phyloP scores from a whole-genome alignment of 345 rosid species.

The Lenwebbia sp. region DNA sequence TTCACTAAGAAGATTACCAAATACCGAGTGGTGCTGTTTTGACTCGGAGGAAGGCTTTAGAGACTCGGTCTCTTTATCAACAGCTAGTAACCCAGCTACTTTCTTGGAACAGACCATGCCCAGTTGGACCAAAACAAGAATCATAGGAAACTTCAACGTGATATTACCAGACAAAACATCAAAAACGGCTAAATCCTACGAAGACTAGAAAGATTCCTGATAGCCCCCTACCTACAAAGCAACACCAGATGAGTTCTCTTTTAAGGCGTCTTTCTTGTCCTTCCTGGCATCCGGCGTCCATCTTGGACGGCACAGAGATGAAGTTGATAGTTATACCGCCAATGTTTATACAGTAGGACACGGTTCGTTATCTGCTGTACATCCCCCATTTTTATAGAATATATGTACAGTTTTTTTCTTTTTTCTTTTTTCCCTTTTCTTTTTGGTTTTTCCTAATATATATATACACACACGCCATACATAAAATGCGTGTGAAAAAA shows the following conservation, averaged over 20 bases:
- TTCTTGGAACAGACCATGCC: neutral
- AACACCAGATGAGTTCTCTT: neutral
- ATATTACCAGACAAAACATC: neutral
- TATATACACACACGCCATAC: neutral
- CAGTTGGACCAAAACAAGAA: neutral
- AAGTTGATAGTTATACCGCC: neutral
- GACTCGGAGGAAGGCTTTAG: neutral
- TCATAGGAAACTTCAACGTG: constrained; percentile 9
- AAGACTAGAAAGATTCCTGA: neutral
- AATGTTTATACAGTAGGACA: neutral
- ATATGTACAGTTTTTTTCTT: too few relatives aligned
- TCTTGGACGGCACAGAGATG: neutral
- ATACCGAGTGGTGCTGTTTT: neutral
- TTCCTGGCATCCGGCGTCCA: neutral
- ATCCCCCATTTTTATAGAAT: too few relatives aligned
- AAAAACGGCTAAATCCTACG: neutral
- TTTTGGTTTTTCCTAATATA: too few relatives aligned
- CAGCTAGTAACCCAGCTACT: neutral
- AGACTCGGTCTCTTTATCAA: neutral
- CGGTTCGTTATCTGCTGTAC: neutral
- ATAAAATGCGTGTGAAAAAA: neutral
- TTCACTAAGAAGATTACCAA: neutral
- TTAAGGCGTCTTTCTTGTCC: neutral
- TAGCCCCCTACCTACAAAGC: neutral
- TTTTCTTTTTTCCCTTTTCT: too few relatives aligned